Evolutionary conservation across 305 asterid species (phyloP).

Genomic region (Rubia peregrina): DNA sequence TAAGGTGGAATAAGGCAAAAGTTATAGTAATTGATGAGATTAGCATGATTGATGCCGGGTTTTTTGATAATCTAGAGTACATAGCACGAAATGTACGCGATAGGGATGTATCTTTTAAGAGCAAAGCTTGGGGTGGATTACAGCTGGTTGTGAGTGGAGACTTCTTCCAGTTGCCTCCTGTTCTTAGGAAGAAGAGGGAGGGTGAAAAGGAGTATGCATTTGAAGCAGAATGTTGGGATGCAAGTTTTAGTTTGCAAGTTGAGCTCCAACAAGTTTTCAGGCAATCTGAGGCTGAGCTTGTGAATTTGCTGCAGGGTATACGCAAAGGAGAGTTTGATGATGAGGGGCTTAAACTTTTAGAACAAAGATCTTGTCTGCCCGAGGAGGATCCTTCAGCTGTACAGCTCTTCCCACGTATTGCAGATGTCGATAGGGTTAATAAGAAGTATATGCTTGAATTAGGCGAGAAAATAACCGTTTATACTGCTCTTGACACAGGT

Average conservation of each 20-base stretch:
- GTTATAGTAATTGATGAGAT: conserved; percentile 59
- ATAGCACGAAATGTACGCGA: conserved; percentile 41
- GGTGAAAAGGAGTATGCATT: conserved; percentile 43
- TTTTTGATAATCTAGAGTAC: conserved; percentile 45
- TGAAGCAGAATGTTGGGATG: conserved; percentile 68
- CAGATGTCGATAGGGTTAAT: conserved; percentile 60
- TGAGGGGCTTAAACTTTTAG: conserved; percentile 41
- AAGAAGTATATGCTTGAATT: conserved; percentile 33
- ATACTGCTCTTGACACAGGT: conserved; percentile 53
- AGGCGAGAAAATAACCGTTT: conserved; percentile 31
- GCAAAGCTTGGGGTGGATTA: conserved; percentile 61
- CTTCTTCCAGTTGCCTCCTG: conserved; percentile 73
- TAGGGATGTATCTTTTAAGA: conserved; percentile 11
- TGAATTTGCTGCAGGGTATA: conserved; percentile 55
- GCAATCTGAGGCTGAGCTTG: conserved; percentile 52
- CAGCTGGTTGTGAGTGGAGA: conserved; percentile 77
- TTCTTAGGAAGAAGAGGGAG: conserved; percentile 20
- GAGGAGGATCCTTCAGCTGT: conserved; percentile 65
- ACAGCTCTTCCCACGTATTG: conserved; percentile 49
- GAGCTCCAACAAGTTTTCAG: conserved; percentile 56
- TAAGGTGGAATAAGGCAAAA: conserved; percentile 53
- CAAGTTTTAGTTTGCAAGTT: conserved; percentile 49
- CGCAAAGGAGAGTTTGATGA: conserved; percentile 48
- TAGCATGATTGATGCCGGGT: conserved; percentile 52
- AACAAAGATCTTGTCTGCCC: conserved; percentile 36